Percentiles rank a stretch among this genome's conserved stretches.
These are phyloP conservation scores for Cucurbita maxima DNA, from an alignment of 306 rosid genomes.

Conservation along the genomic window DNA sequence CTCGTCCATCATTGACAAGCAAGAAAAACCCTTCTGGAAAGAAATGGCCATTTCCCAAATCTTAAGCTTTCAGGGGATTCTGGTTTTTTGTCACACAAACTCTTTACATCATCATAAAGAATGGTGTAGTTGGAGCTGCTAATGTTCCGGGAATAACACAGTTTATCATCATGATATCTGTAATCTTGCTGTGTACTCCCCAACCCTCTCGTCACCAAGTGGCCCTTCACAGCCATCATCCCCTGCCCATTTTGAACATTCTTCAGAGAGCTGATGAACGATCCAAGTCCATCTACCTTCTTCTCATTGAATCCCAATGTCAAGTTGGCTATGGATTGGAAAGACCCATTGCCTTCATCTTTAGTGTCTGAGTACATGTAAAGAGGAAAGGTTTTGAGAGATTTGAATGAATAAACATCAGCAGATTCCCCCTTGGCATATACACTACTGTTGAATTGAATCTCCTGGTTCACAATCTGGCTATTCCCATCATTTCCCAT, in stretches of 20 bases:
- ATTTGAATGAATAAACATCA: constrained; percentile 12
- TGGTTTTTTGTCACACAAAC: constrained; percentile 22
- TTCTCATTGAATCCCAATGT: constrained; percentile 45
- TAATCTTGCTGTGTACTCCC: constrained; percentile 67
- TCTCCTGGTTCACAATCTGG: constrained; percentile 50
- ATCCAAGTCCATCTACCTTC: constrained; percentile 16
- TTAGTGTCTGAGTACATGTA: constrained; percentile 20
- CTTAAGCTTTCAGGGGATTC: constrained; percentile 9
- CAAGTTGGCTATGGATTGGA: constrained; percentile 21
- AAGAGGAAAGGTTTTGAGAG: constrained; percentile 29
- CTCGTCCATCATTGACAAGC: not conserved
- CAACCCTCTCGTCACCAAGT: constrained; percentile 38
- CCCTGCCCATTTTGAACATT: constrained; percentile 66
- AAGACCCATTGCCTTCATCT: constrained; percentile 21
- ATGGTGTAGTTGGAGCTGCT: constrained; percentile 69
- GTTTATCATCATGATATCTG: constrained; percentile 19
- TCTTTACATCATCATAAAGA: constrained; percentile 38
- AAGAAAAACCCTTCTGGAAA: constrained; percentile 20
- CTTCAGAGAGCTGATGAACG: constrained; percentile 32
- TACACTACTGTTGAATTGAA: constrained; percentile 31
- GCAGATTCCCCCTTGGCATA: constrained; percentile 18
- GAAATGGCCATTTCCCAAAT: constrained; percentile 11
- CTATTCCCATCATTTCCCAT: constrained; percentile 31
- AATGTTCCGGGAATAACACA: constrained; percentile 55
- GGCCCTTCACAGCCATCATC: constrained; percentile 29